phyloP scores from a whole-genome alignment of 2,329 filamentous ascomycete species.

The Corinectria fuckeliana region DNA sequence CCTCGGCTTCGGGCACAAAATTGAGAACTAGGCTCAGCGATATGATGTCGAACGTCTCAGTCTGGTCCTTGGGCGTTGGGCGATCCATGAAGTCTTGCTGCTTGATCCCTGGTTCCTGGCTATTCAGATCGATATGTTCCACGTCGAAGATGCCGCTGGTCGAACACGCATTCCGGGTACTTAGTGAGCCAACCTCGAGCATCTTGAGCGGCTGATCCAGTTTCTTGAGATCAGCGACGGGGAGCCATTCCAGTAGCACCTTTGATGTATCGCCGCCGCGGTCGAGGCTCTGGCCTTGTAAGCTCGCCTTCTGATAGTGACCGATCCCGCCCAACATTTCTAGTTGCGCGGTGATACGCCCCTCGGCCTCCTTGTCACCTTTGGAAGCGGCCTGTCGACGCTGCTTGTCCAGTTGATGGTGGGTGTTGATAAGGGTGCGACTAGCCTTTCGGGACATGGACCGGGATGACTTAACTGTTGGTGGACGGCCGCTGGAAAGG shows the following conservation, averaged over 20 bases:
- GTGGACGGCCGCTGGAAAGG: constrained; percentile 60
- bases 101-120: constrained; percentile 79
- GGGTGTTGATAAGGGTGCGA: constrained; percentile 68
- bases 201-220: constrained; percentile 59
- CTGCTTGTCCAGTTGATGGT: constrained; percentile 70
- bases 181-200: constrained; percentile 89
- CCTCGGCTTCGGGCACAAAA: constrained; percentile 80
- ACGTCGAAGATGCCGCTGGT: constrained; percentile 73
- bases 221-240: constrained; percentile 38
- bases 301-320: constrained; percentile 70
- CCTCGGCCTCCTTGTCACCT: constrained; percentile 57
- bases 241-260: constrained; percentile 69
- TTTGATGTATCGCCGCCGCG: constrained; percentile 72
- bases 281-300: constrained; percentile 71
- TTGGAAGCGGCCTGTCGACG: constrained; percentile 60
- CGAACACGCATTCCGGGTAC: constrained; percentile 84
- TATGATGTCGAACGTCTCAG: constrained; percentile 83
- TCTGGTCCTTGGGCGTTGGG: constrained; percentile 68
- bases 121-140: constrained; percentile 87
- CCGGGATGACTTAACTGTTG: constrained; percentile 56
- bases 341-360: constrained; percentile 60
- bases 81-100: constrained; percentile 95
- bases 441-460: constrained; percentile 71
- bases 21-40: constrained; percentile 93
- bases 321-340: constrained; percentile 65